phyloP scores from a whole-genome alignment of 768 basidiomycete species.

The Tricholoma hemisulphureum region DNA sequence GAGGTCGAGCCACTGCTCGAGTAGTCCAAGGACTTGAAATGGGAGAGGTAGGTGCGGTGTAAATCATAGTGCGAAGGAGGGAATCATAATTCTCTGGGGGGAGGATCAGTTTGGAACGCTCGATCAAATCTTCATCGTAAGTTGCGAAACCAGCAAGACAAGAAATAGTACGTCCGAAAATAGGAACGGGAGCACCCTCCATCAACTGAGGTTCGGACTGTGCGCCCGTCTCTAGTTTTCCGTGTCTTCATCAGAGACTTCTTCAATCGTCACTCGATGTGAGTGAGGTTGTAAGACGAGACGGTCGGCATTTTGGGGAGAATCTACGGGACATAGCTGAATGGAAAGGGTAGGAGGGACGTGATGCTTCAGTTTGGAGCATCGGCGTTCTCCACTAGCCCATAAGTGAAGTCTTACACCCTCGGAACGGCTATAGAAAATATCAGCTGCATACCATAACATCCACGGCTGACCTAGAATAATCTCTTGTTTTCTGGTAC shows the following conservation, averaged over 20 bases:
- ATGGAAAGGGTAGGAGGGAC: no score
- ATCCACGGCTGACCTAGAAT: constrained; percentile 23
- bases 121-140: background rate
- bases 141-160: constrained; percentile 5
- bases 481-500: constrained; percentile 7
- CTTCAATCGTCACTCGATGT: background rate
- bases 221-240: constrained; percentile 12
- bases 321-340: no score
- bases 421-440: no score
- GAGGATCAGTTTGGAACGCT: constrained; percentile 3
- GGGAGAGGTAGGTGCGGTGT: background rate
- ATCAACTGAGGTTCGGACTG: background rate
- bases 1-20: constrained; percentile 3
- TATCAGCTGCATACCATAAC: no score
- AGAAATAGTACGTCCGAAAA: constrained; percentile 13
- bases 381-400: constrained; percentile 12
- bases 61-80: constrained; percentile 2
- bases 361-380: no score
- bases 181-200: constrained; percentile 9
- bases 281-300: background rate
- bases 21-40: constrained; percentile 10
- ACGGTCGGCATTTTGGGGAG: no score
- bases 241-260: background rate
- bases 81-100: constrained; percentile 14
- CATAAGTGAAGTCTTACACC: no score